phyloP scores from a whole-genome alignment of 768 basidiomycete species.

The Pulveroboletus sp. region DNA sequence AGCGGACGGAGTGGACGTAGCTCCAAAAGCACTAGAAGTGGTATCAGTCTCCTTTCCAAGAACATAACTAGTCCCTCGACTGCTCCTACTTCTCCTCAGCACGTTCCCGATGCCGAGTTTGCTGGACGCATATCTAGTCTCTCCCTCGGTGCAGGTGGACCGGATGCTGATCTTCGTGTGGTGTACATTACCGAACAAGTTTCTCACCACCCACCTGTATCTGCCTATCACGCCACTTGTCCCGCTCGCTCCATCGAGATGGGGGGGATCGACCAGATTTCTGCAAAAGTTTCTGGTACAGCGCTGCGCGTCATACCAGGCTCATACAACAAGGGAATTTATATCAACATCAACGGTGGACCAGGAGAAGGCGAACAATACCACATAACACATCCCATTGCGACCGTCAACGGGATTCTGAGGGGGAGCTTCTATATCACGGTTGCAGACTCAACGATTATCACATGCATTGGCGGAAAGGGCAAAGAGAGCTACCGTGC shows the following conservation, averaged over 20 bases:
- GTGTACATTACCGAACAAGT: slow-evolving; percentile 89
- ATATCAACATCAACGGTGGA: slow-evolving; percentile 69
- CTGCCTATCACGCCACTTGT: slow-evolving; percentile 74
- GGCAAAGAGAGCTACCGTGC: slow-evolving; percentile 63
- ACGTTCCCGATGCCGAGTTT: slow-evolving; percentile 34
- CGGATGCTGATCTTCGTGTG: slow-evolving; percentile 47
- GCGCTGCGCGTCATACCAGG: slow-evolving; percentile 81
- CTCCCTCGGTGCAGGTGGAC: slow-evolving; percentile 41
- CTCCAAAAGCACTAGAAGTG: slow-evolving; percentile 56
- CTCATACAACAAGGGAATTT: slow-evolving; percentile 83
- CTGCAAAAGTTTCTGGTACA: slow-evolving; percentile 87
- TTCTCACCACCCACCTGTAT: slow-evolving; percentile 95
- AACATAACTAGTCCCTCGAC: slow-evolving; percentile 32
- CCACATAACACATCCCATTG: slow-evolving; percentile 85
- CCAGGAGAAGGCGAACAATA: slow-evolving; percentile 76
- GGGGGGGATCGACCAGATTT: slow-evolving; percentile 86
- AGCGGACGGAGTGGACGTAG: slow-evolving; percentile 48
- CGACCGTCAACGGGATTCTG: slow-evolving; percentile 86
- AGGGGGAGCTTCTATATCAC: slow-evolving; percentile 91
- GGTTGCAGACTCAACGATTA: slow-evolving; percentile 69
- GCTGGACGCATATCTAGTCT: slow-evolving; percentile 59
- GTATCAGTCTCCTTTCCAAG: slow-evolving; percentile 53
- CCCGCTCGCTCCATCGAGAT: slow-evolving; percentile 69
- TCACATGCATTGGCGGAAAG: slow-evolving; percentile 74
- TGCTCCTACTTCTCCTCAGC: slow-evolving; percentile 44